Percentiles rank a stretch among this genome's conserved stretches.
These are phyloP conservation scores for Aspergillus viridinutans DNA, from an alignment of 2,329 filamentous ascomycete genomes.

Conservation along the genomic window DNA sequence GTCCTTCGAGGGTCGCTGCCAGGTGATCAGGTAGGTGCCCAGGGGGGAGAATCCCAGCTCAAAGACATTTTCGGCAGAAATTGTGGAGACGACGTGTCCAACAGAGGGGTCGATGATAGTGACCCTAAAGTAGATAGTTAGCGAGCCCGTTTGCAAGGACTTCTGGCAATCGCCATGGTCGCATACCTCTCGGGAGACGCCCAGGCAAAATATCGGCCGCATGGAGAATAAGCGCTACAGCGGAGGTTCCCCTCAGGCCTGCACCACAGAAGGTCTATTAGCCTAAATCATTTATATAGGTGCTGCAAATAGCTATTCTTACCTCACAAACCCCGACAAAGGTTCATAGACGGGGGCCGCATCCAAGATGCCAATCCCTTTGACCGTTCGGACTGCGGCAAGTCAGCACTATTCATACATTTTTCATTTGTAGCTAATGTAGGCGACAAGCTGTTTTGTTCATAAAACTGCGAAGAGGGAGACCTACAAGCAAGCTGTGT, in stretches of 20 bases:
- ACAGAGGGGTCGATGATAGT: slow-evolving; percentile 75
- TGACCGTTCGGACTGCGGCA: slow-evolving; percentile 77
- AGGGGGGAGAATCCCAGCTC: slow-evolving; percentile 91
- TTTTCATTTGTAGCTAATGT: not conserved
- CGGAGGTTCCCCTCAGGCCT: slow-evolving; percentile 91
- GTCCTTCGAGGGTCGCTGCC: slow-evolving; percentile 91
- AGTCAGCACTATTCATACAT: slow-evolving; percentile 14
- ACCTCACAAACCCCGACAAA: slow-evolving; percentile 71
- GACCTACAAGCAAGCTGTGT: slow-evolving; percentile 84
- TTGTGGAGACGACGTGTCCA: slow-evolving; percentile 68
- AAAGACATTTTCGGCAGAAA: slow-evolving; percentile 80
- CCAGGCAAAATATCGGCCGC: slow-evolving; percentile 94
- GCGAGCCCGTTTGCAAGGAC: slow-evolving; percentile 2
- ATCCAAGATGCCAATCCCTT: slow-evolving; percentile 91
- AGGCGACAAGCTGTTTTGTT: not conserved
- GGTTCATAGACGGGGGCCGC: slow-evolving; percentile 82
- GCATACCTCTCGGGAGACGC: slow-evolving; percentile 71
- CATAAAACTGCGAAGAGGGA: slow-evolving; percentile 1
- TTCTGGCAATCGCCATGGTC: not conserved
- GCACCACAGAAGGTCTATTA: slow-evolving; percentile 16
- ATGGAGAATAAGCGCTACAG: slow-evolving; percentile 92
- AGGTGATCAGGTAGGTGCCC: slow-evolving; percentile 91
- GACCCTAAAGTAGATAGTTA: slow-evolving; percentile 52
- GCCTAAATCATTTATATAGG: slow-evolving; percentile 8
- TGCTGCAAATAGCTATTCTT: not conserved